Percentiles rank a stretch among this genome's conserved stretches.
Conservation (phyloP, 208 protist genomes). For the Balamuthia mandrillaris region DNA sequence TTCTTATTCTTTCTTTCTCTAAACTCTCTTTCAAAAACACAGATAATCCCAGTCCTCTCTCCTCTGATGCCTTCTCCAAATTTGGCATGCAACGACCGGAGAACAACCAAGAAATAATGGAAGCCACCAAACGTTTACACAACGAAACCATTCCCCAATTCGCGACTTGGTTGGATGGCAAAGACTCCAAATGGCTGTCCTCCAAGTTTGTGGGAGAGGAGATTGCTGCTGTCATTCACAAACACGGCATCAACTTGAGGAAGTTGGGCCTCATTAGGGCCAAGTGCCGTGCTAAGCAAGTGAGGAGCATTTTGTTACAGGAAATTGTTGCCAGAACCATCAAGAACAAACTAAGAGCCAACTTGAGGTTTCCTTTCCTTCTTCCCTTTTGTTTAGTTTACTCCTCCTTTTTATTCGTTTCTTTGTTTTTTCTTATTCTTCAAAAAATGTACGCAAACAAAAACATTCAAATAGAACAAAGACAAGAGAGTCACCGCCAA, state of each 20-base stretch:
- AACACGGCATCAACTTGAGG: slow-evolving; percentile 15
- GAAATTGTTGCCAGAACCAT: slow-evolving; percentile 24
- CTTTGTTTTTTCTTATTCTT: not conserved
- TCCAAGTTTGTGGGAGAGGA: not conserved
- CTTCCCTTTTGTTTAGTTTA: not conserved
- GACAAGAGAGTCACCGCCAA: not conserved
- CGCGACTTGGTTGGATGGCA: slow-evolving; percentile 23
- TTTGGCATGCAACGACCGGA: slow-evolving; percentile 27
- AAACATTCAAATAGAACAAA: no score
- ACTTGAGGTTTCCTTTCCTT: not conserved
- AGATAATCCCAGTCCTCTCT: slow-evolving; percentile 27
- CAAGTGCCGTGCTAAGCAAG: slow-evolving; percentile 2
- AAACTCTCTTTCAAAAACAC: not conserved
- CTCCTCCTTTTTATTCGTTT: not conserved
- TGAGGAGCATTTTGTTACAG: not conserved
- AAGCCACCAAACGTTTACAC: slow-evolving; percentile 17
- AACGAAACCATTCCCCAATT: slow-evolving; percentile 34
- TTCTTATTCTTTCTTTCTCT: not conserved
- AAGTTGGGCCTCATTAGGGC: no score
- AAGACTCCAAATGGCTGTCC: not conserved
- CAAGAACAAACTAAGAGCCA: slow-evolving; percentile 23
- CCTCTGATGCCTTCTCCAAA: slow-evolving; percentile 30
- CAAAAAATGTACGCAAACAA: not conserved
- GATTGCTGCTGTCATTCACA: not conserved
- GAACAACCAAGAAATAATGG: slow-evolving; percentile 44